These are phyloP conservation scores for Monosporascus sp. DNA, from an alignment of 2,329 filamentous ascomycete genomes.

Conservation along the genomic window DNA sequence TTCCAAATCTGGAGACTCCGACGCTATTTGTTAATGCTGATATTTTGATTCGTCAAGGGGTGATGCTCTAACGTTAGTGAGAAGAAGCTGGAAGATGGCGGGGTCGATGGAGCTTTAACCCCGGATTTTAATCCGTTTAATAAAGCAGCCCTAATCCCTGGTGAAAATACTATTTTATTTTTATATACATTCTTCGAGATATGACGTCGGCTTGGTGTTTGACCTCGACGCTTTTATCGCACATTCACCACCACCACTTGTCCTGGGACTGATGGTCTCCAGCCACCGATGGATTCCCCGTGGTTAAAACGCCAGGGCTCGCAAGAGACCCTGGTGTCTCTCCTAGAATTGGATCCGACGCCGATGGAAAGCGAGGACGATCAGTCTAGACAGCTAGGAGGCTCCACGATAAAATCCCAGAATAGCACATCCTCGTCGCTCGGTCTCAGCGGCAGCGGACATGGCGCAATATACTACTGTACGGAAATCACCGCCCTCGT, in stretches of 20 bases:
- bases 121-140: not conserved
- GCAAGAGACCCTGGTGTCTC: slow-evolving; percentile 54
- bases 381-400: slow-evolving; percentile 32
- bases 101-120: not conserved
- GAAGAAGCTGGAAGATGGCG: not conserved
- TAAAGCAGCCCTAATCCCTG: too few relatives aligned
- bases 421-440: slow-evolving; percentile 31
- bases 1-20: too few relatives aligned
- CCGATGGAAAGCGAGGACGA: slow-evolving; percentile 62
- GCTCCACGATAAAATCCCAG: slow-evolving; percentile 34
- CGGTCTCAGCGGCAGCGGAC: slow-evolving; percentile 58
- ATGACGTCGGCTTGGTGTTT: not conserved
- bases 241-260: not conserved
- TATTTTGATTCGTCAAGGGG: not conserved
- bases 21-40: not conserved
- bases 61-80: not conserved
- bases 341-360: slow-evolving; percentile 75
- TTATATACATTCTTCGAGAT: not conserved
- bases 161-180: too few relatives aligned
- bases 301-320: slow-evolving; percentile 37
- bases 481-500: slow-evolving; percentile 24
- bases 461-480: slow-evolving; percentile 73
- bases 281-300: slow-evolving; percentile 19
- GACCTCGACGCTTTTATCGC: not conserved
- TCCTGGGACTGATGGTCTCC: slow-evolving; percentile 14